phyloP scores from a whole-genome alignment of 352 stramenopile genomes.

The Blastocystis hominis region DNA sequence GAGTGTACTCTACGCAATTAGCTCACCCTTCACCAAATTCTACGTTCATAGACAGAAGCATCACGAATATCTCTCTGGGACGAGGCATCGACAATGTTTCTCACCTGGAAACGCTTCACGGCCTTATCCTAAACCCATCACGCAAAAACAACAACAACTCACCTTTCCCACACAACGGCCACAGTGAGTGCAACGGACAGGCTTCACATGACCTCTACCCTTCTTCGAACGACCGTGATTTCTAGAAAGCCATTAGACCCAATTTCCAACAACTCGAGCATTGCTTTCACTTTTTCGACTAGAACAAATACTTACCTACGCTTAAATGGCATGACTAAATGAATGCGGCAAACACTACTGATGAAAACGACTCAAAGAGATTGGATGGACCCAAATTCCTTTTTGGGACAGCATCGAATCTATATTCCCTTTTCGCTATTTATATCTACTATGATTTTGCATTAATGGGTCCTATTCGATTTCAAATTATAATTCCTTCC shows the following conservation, averaged over 20 bases:
- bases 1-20: slow-evolving; percentile 76
- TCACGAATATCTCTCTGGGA: too few species aligned
- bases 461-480: too few species aligned
- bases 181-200: slow-evolving; percentile 50
- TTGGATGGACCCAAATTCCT: neutral
- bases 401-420: neutral
- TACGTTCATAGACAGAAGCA: slow-evolving; percentile 83
- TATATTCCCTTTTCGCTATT: neutral
- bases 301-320: slow-evolving; percentile 45
- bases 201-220: slow-evolving; percentile 54
- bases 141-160: neutral
- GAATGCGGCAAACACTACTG: slow-evolving; percentile 1
- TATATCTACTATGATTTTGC: too few species aligned
- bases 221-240: slow-evolving; percentile 57
- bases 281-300: neutral
- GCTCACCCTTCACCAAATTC: neutral
- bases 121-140: slow-evolving; percentile 69
- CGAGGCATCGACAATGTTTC: slow-evolving; percentile 77
- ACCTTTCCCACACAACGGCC: slow-evolving; percentile 46
- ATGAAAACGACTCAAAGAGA: neutral
- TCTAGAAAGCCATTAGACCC: neutral
- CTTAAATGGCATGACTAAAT: slow-evolving; percentile 47
- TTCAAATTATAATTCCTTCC: too few species aligned
- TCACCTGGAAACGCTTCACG: too few species aligned
- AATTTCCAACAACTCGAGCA: neutral